Evolutionary conservation across 345 rosid species (phyloP).

Genomic region (Noccaea caerulescens): DNA sequence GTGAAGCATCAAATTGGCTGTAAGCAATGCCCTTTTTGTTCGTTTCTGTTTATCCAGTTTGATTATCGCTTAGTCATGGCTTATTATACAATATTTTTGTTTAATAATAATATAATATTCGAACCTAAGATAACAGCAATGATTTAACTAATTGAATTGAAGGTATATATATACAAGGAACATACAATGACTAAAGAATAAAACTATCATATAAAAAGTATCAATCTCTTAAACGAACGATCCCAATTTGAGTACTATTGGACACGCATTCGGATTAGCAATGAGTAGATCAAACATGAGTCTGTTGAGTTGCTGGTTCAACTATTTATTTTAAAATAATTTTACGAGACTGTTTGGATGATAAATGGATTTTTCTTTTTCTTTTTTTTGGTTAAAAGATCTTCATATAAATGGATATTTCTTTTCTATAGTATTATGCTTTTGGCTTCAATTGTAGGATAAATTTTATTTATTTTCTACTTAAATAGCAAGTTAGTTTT

Average conservation of each 20-base stretch:
- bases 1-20: conserved; percentile 46
- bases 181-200: conserved; percentile 8
- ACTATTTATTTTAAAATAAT: background rate
- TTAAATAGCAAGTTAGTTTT: background rate
- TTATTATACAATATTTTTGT: background rate
- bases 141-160: background rate
- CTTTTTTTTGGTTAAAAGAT: too few relatives aligned
- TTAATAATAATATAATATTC: background rate
- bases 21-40: conserved; percentile 33
- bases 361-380: too few relatives aligned
- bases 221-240: background rate
- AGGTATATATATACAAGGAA: background rate
- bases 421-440: too few relatives aligned
- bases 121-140: background rate
- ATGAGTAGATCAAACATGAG: conserved; percentile 8
- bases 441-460: too few relatives aligned
- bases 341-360: too few relatives aligned
- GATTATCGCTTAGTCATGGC: conserved; percentile 11
- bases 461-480: background rate
- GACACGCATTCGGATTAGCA: conserved; percentile 4
- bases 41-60: conserved; percentile 40
- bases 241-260: background rate
- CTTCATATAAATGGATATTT: too few relatives aligned
- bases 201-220: background rate
- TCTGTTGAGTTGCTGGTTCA: background rate